These are phyloP conservation scores for Picochlorum costavermella DNA, from an alignment of 139 green algal species.

Conservation along the genomic window DNA sequence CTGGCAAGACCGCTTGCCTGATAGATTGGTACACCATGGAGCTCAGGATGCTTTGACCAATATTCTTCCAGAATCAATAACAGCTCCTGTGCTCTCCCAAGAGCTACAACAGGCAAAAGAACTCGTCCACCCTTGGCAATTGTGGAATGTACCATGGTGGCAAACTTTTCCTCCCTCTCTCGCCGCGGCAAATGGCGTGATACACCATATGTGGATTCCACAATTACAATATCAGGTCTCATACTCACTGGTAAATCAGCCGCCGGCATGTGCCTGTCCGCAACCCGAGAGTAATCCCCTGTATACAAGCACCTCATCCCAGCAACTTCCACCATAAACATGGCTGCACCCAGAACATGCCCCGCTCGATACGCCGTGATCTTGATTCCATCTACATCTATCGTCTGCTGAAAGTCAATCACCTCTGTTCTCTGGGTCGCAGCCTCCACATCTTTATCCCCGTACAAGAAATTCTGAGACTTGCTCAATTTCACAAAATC, in stretches of 20 bases:
- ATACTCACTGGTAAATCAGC: slow-evolving; percentile 76
- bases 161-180: slow-evolving; percentile 79
- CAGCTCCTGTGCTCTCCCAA: slow-evolving; percentile 90
- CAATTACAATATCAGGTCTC: slow-evolving; percentile 78
- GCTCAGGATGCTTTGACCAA: slow-evolving; percentile 75
- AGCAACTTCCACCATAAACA: slow-evolving; percentile 96
- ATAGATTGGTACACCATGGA: slow-evolving; percentile 89
- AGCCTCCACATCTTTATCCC: slow-evolving; percentile 71
- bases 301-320: slow-evolving; percentile 93
- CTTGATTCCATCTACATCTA: slow-evolving; percentile 71
- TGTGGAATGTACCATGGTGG: slow-evolving; percentile 43
- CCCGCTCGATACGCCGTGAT: slow-evolving; percentile 84
- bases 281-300: slow-evolving; percentile 76
- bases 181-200: slow-evolving; percentile 70
- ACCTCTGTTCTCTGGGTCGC: slow-evolving; percentile 85
- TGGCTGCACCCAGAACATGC: slow-evolving; percentile 95
- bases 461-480: slow-evolving; percentile 54
- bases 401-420: slow-evolving; percentile 93
- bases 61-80: slow-evolving; percentile 95
- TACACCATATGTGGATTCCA: slow-evolving; percentile 94
- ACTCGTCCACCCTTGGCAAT: slow-evolving; percentile 73
- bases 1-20: slow-evolving; percentile 67
- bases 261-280: slow-evolving; percentile 78
- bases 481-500: slow-evolving; percentile 74
- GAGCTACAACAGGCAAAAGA: slow-evolving; percentile 91